Percentiles rank a stretch among this genome's conserved stretches.
phyloP scores from a whole-genome alignment of 2,329 filamentous ascomycete genomes.

The Colletotrichum sp. region DNA sequence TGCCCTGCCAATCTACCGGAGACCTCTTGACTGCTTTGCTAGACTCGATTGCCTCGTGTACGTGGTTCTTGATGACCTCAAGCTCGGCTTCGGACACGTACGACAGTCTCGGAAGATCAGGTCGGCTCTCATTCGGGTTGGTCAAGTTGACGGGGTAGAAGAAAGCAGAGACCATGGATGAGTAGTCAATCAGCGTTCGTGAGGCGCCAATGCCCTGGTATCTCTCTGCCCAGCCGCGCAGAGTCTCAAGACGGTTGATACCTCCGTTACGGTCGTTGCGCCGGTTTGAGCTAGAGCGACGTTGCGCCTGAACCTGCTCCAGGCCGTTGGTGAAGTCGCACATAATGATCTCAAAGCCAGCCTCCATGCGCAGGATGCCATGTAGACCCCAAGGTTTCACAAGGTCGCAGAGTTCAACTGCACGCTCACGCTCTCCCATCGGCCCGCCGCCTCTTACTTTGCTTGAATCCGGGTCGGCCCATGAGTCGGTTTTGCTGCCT shows the following conservation, averaged over 20 bases:
- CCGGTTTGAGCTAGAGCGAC: constrained; percentile 16
- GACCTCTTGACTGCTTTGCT: background rate
- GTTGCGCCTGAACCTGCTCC: constrained; percentile 29
- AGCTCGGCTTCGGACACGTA: constrained; percentile 34
- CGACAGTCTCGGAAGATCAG: constrained; percentile 36
- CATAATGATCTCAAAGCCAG: constrained; percentile 68
- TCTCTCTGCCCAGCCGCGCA: constrained; percentile 36
- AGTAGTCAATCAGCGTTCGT: constrained; percentile 40
- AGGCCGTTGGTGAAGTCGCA: constrained; percentile 57
- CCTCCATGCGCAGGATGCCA: constrained; percentile 66
- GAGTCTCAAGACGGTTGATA: constrained; percentile 35
- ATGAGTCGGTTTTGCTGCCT: background rate
- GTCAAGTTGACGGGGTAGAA: constrained; percentile 45
- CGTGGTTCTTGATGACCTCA: constrained; percentile 42
- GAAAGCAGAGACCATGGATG: constrained; percentile 45
- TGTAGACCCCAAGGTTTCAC: constrained; percentile 56
- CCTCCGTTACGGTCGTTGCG: background rate
- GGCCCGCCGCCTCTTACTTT: background rate
- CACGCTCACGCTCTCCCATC: constrained; percentile 52
- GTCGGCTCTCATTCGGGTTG: constrained; percentile 32
- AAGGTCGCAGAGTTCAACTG: constrained; percentile 55
- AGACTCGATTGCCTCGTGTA: constrained; percentile 46
- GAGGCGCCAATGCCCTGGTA: constrained; percentile 38
- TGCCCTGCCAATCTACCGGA: constrained; percentile 62
- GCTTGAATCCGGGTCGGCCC: constrained; percentile 26